phyloP scores from a whole-genome alignment of 495 filamentous ascomycete species.

The Lophiotrema nucula region DNA sequence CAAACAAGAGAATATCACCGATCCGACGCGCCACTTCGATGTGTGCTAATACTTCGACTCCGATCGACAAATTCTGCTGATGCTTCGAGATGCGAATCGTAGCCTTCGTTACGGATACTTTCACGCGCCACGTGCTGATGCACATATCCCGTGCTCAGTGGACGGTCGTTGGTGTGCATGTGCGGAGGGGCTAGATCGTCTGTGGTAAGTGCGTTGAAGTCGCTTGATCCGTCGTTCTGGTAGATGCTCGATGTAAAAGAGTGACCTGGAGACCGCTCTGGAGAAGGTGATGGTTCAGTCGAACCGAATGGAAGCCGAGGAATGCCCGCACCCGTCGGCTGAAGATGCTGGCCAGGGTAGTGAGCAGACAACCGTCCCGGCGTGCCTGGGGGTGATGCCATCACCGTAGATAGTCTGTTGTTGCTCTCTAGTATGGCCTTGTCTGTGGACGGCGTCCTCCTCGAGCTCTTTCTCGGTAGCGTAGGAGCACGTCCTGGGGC shows the following conservation, averaged over 20 bases:
- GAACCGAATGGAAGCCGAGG: constrained; percentile 30
- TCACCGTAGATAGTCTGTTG: constrained; percentile 29
- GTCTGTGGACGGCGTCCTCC: constrained; percentile 46
- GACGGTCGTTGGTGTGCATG: constrained; percentile 51
- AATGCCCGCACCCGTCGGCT: constrained; percentile 4
- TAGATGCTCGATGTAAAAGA: constrained; percentile 30
- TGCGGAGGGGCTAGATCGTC: constrained; percentile 13
- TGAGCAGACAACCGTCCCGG: constrained; percentile 15
- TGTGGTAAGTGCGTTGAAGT: constrained; percentile 25
- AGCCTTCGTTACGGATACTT: constrained; percentile 47
- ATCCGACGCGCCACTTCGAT: not conserved
- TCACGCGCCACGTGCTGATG: constrained; percentile 62
- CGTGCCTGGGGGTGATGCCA: constrained; percentile 32
- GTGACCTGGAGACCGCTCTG: constrained; percentile 23
- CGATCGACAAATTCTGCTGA: constrained; percentile 36
- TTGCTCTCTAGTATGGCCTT: constrained; percentile 22
- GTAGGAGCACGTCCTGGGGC: constrained; percentile 44
- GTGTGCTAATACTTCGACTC: constrained; percentile 25
- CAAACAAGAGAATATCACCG: not conserved
- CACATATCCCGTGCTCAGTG: constrained; percentile 71
- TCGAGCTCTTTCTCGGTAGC: constrained; percentile 64
- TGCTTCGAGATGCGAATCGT: constrained; percentile 30
- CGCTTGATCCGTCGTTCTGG: constrained; percentile 34
- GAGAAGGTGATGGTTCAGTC: constrained; percentile 28
- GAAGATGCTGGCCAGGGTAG: constrained; percentile 18